Percentiles rank a stretch among this genome's conserved stretches.
Conservation (phyloP, 495 filamentous ascomycete genomes). For the Rostrohypoxylon terebratum region DNA sequence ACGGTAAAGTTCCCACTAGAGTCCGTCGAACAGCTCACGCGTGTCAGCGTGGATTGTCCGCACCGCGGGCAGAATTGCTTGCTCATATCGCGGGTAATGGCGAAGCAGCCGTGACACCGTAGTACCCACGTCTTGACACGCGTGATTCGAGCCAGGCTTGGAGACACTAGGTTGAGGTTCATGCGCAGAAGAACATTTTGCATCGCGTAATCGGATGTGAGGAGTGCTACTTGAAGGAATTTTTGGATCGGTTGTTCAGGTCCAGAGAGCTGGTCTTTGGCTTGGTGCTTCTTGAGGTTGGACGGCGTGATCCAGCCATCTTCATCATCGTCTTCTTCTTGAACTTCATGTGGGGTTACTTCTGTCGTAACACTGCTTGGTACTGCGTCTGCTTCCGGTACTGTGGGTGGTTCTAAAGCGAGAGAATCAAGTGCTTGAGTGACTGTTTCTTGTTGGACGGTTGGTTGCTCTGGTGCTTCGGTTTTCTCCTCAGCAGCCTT, state of each 20-base stretch:
- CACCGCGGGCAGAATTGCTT: slow-evolving; percentile 96
- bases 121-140: slow-evolving; percentile 87
- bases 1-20: slow-evolving; percentile 82
- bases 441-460: slow-evolving; percentile 38
- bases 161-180: slow-evolving; percentile 90
- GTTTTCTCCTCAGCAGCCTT: slow-evolving; percentile 19
- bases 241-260: slow-evolving; percentile 64
- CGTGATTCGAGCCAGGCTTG: slow-evolving; percentile 77
- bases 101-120: slow-evolving; percentile 95
- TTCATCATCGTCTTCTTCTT: slow-evolving; percentile 63
- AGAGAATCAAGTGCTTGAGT: slow-evolving; percentile 43
- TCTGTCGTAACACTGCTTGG: slow-evolving; percentile 21
- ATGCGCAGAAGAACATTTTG: slow-evolving; percentile 95
- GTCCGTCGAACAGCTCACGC: slow-evolving; percentile 87
- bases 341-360: slow-evolving; percentile 46
- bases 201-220: slow-evolving; percentile 96
- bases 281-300: slow-evolving; percentile 88
- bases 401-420: slow-evolving; percentile 40
- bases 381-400: slow-evolving; percentile 28
- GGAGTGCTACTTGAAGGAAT: slow-evolving; percentile 81
- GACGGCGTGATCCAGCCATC: slow-evolving; percentile 96
- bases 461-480: slow-evolving; percentile 31
- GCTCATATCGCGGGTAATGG: slow-evolving; percentile 81
- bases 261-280: slow-evolving; percentile 61
- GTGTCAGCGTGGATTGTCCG: slow-evolving; percentile 85